Percentiles rank a stretch among this genome's conserved stretches.
phyloP scores from a whole-genome alignment of 2,329 filamentous ascomycete species.

The Aspergillus fructus region DNA sequence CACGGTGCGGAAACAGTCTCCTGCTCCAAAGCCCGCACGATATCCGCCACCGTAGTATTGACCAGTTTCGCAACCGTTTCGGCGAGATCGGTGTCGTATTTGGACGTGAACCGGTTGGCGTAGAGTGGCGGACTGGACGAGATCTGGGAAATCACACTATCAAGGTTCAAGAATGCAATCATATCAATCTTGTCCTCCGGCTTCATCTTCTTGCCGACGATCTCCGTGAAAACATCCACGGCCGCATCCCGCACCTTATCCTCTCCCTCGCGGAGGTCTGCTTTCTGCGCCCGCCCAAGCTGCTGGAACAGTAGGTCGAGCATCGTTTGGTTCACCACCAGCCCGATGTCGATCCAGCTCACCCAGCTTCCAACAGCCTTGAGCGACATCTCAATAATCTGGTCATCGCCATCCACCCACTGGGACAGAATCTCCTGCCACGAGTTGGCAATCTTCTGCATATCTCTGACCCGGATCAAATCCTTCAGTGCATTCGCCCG shows the following conservation, averaged over 20 bases:
- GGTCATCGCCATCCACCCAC: conserved; percentile 70
- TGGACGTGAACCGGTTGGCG: conserved; percentile 74
- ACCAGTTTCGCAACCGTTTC: conserved; percentile 94
- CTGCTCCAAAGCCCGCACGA: conserved; percentile 82
- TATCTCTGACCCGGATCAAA: conserved; percentile 79
- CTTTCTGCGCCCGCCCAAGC: conserved; percentile 69
- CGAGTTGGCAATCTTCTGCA: conserved; percentile 79
- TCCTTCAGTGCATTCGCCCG: conserved; percentile 91
- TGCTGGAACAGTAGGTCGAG: conserved; percentile 81
- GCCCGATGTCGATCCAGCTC: conserved; percentile 95
- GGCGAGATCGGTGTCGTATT: conserved; percentile 92
- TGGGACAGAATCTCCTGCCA: conserved; percentile 88
- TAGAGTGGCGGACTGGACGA: conserved; percentile 77
- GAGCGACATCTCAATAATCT: conserved; percentile 80
- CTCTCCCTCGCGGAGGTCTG: conserved; percentile 64
- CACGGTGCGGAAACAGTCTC: conserved; percentile 59
- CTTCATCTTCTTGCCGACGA: conserved; percentile 97
- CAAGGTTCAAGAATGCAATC: conserved; percentile 85
- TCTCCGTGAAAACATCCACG: conserved; percentile 92
- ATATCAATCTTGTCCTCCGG: conserved; percentile 89
- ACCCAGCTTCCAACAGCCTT: conserved; percentile 96
- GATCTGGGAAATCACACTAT: conserved; percentile 80
- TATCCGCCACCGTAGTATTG: conserved; percentile 83
- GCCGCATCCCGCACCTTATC: conserved; percentile 87
- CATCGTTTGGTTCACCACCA: conserved; percentile 88